Evolutionary conservation across 352 stramenopile genomes (phyloP), one percentile per base, ranked within the genome.

Genomic region (Phytopythium vexans): DNA sequence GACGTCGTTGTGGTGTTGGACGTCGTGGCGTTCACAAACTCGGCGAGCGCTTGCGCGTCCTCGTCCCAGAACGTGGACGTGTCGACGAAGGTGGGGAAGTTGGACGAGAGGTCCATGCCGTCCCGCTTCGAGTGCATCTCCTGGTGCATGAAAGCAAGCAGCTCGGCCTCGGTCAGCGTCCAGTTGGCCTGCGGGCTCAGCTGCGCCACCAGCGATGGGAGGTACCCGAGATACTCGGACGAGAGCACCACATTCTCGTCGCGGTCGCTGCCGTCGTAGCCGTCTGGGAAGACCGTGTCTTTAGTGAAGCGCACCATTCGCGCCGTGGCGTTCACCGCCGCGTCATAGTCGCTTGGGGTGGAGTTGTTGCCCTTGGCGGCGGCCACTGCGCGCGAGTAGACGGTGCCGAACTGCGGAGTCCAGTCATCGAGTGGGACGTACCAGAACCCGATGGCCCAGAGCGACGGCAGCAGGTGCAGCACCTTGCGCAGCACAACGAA

Each of bases 301-400:
- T 88, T 88, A n/a, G 69, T 88, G 65, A 88, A 88, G 32, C 77
- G 77, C 40, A 85, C 68, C 27, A 82, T 68, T 3, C 70, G 70
- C 52, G 77, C 66, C 11, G 77, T 85, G 4, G 69, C 64, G 47
- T 85, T 83, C 16, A 85, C 51, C 32, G 76, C 67, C 1, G 59
- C 51, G 32, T 72, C 60, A 34, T 84, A 82, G 10, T 47, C 33
- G 21, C 21, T 27, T 35, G 35, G 52, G 4, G 32, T 34, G 35
- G 60, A 14, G 41, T 48, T 41, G 0, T 41, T 11, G 41, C 44
- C 7, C 53, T 85, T 82, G 41, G 67, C 66, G 8, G 53, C 34
- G n/a, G 36, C 51, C 6, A 71, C 53, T 8, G 69, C 32, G 15
- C 67, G 51, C 36, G 9, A 59, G 58, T 64, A 79, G 31, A 83